A percentile compares a stretch with the other conserved stretches of the same genome.
These are phyloP conservation scores for Erythrobasidium hasegawianum DNA, from an alignment of 1,284 basidiomycete genomes.

Conservation along the genomic window DNA sequence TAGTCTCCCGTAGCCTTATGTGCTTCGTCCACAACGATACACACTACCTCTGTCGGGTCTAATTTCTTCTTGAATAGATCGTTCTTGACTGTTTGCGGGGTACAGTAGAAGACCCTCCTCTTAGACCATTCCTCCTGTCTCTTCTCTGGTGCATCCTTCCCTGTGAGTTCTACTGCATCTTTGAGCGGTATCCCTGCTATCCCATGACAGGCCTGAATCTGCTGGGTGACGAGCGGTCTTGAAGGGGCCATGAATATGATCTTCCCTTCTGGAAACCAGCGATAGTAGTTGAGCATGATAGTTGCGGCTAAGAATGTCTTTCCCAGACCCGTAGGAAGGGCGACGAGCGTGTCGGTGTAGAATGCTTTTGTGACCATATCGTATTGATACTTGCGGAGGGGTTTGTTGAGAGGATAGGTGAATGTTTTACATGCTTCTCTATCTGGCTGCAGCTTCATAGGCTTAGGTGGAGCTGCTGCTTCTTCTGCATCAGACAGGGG, in stretches of 20 bases:
- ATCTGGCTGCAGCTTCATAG: slow-evolving; percentile 73
- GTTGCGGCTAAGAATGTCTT: slow-evolving; percentile 99
- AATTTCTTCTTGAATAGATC: slow-evolving; percentile 72
- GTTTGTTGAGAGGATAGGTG: slow-evolving; percentile 84
- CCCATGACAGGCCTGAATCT: slow-evolving; percentile 87
- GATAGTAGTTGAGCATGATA: slow-evolving; percentile 70
- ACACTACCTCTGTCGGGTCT: slow-evolving; percentile 72
- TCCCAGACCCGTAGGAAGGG: slow-evolving; percentile 90
- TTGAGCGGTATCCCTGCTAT: slow-evolving; percentile 88
- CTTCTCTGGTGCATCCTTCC: slow-evolving; percentile 56
- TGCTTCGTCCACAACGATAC: slow-evolving; percentile 89
- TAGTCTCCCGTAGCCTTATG: slow-evolving; percentile 91
- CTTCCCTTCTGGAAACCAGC: slow-evolving; percentile 90
- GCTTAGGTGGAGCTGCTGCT: slow-evolving; percentile 56
- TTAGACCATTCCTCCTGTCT: slow-evolving; percentile 60
- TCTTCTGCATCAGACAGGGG: slow-evolving; percentile 43
- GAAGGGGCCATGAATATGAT: slow-evolving; percentile 95
- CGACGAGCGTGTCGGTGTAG: slow-evolving; percentile 90
- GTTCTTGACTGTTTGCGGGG: slow-evolving; percentile 91
- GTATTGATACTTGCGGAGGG: slow-evolving; percentile 79
- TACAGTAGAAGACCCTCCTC: slow-evolving; percentile 95
- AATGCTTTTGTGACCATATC: slow-evolving; percentile 85
- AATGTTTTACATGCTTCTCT: slow-evolving; percentile 75
- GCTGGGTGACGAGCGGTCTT: slow-evolving; percentile 91
- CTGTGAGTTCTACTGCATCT: slow-evolving; percentile 83